Evolutionary conservation across 2,329 filamentous ascomycete genomes (phyloP), one percentile per base, ranked within the genome.

Genomic region (Podosphaera leucotricha): DNA sequence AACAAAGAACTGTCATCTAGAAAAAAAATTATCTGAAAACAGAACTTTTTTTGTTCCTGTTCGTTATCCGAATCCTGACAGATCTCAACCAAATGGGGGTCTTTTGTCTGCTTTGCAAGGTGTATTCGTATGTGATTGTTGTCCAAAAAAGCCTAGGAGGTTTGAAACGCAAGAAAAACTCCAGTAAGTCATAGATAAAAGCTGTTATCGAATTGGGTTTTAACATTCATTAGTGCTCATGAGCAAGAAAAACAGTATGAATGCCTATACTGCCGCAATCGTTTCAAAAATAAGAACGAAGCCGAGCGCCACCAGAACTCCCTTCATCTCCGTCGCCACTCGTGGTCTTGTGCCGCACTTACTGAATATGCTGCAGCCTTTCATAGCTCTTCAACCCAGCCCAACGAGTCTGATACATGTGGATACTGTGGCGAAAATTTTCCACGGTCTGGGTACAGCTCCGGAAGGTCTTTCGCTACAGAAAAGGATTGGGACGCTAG

Each of bases 261-360:
- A 49, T 95, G 87, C 61, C 71, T 75, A 22, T 95, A 83, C 59
- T 95, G 87, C 60, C 80, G 80, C 37, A 94, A 94, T 59, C 77
- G 87, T 10, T 95, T 95, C 67, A 95, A 95, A 63, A 95, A 95
- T 64, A 95, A 95, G 64, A 95, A 95, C 55, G 90, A 95, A 63
- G 86, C 86, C 2, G 87, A 95, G 61, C 75, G 90, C 26, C 87
- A 95, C 59, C 86, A 93, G 57, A 95, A 94, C 56, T 93, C 86
- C 13, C 72, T 95, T 10, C 87, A 95, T 60, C 71, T 95, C 7
- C 76, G 87, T 28, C 77, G 80, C 20, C 85, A 95, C 62, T 94
- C 86, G 41, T 98, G 90, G 90, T 94, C 87, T 10, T 98, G 90
- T 60, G 86, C 85, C 26, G 83, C 86, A 0, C 72, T 98, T 21